Conservation (phyloP, 2,329 filamentous ascomycete species). For the Pseudocercospora eumusae region DNA sequence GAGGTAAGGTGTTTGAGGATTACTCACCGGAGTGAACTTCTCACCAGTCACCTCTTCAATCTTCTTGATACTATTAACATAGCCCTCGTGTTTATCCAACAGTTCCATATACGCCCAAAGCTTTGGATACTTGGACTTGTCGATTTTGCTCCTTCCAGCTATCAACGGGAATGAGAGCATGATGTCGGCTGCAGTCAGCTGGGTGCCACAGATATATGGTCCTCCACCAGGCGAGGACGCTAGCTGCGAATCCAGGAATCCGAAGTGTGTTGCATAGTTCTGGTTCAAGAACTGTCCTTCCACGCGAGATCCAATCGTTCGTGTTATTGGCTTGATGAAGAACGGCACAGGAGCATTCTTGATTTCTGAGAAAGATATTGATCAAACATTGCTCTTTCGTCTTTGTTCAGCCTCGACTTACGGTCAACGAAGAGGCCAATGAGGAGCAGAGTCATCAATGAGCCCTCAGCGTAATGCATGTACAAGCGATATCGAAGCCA, state of each 20-base stretch:
- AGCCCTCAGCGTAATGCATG: conserved; percentile 85
- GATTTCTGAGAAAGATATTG: conserved; percentile 30
- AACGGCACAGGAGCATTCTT: conserved; percentile 62
- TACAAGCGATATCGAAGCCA: conserved; percentile 66
- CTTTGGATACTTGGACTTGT: conserved; percentile 49
- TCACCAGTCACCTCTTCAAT: conserved; percentile 48
- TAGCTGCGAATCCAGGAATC: conserved; percentile 55
- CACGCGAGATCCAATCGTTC: conserved; percentile 54
- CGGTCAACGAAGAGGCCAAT: conserved; percentile 63
- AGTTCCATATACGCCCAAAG: conserved; percentile 50
- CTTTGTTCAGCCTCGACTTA: conserved; percentile 39
- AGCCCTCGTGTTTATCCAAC: conserved; percentile 49
- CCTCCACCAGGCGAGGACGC: conserved; percentile 50
- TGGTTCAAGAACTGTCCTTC: conserved; percentile 49
- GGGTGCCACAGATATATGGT: conserved; percentile 53
- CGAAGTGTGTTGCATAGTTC: conserved; percentile 52
- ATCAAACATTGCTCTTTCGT: neutral
- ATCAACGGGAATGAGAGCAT: conserved; percentile 56
- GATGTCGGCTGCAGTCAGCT: conserved; percentile 56
- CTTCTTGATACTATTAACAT: conserved; percentile 52
- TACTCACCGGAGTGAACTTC: conserved; percentile 23
- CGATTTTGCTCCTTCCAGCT: conserved; percentile 45
- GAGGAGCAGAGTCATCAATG: conserved; percentile 71
- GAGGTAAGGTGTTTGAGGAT: neutral
- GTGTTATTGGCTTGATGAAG: conserved; percentile 67